Percentiles rank a stretch among this genome's conserved stretches.
Conservation (phyloP, 2,329 filamentous ascomycete genomes). For the Ramularia collo-cygni region DNA sequence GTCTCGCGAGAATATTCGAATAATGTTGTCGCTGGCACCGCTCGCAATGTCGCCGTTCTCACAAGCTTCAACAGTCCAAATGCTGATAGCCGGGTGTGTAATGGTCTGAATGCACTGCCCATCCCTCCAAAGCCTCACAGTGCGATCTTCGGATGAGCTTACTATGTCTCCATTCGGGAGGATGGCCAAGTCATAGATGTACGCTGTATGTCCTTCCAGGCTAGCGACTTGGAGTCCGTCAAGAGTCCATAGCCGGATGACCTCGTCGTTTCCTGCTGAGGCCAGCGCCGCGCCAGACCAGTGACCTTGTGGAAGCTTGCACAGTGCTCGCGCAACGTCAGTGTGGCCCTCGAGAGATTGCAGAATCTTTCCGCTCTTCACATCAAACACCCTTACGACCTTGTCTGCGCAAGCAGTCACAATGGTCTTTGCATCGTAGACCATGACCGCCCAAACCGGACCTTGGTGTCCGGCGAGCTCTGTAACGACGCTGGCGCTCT, state of each 20-base stretch:
- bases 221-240: constrained; percentile 69
- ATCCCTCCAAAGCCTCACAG: constrained; percentile 79
- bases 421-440: constrained; percentile 70
- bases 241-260: constrained; percentile 80
- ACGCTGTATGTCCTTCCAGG: constrained; percentile 83
- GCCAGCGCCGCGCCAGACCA: constrained; percentile 85
- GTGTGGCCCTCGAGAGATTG: constrained; percentile 62
- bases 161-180: constrained; percentile 81
- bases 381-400: constrained; percentile 74
- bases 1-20: constrained; percentile 75
- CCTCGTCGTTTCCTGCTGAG: constrained; percentile 85
- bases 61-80: constrained; percentile 87
- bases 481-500: constrained; percentile 72
- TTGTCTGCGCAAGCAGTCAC: constrained; percentile 83
- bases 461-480: constrained; percentile 69
- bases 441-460: constrained; percentile 86
- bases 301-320: constrained; percentile 67
- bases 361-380: constrained; percentile 52
- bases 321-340: constrained; percentile 83
- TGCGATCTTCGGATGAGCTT: constrained; percentile 91
- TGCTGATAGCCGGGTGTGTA: constrained; percentile 91
- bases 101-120: constrained; percentile 86
- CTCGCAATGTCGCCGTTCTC: constrained; percentile 89
- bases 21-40: constrained; percentile 80
- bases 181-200: constrained; percentile 78